Base-by-base conservation (phyloP, 2,329 filamentous ascomycete genomes). In the Paracoccidioides lutzii region DNA sequence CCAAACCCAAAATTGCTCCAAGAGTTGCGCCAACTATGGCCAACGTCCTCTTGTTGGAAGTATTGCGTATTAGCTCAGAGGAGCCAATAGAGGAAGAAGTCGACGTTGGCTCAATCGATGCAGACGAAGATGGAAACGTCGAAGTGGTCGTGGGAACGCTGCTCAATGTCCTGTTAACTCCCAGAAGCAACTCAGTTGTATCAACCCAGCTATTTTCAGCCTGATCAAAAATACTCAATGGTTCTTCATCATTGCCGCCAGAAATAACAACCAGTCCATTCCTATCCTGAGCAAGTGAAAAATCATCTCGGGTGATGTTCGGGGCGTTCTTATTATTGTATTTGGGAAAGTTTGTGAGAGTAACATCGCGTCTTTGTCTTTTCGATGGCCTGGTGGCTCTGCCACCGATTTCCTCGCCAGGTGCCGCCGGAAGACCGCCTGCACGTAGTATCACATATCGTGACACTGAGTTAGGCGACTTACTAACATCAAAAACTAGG, bases 11-110 rank as follows among this genome's bases (percentile, higher is more conserved):
- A 28, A 95, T 82, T n/a, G 84, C 83, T 10, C 90, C 90, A 0
- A 97, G 77, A 0, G 87, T 87, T 52, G 88, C 87, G 38, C 88
- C 90, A 1, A 96, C 78, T 33, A 95, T 85, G 6, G 82, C 82
- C 61, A 77, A 71, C 30, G 65, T 62, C 38, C 52, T 59, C 40
- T 57, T 62, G 35, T 64, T 67, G 30, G 67, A 59, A 32, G 63
- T 61, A 58, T 66, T 61, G 55, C 62, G 62, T 43, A 66, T 67
- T 33, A 66, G 67, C 42, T 71, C 69, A 30, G 67, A 65, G 32
- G 67, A 59, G 22, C 22, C 53, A 12, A 67, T 61, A 15, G 66
- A 37, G 9, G 64, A 59, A 4, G 67, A 54, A 3, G 63, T 56
- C 6, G 63, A 59, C 9, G 64, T 58, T 4, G 68, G 67, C 9